These are phyloP conservation scores for Amylostereum chailletii DNA, from an alignment of 1,284 basidiomycete species.

Conservation along the genomic window DNA sequence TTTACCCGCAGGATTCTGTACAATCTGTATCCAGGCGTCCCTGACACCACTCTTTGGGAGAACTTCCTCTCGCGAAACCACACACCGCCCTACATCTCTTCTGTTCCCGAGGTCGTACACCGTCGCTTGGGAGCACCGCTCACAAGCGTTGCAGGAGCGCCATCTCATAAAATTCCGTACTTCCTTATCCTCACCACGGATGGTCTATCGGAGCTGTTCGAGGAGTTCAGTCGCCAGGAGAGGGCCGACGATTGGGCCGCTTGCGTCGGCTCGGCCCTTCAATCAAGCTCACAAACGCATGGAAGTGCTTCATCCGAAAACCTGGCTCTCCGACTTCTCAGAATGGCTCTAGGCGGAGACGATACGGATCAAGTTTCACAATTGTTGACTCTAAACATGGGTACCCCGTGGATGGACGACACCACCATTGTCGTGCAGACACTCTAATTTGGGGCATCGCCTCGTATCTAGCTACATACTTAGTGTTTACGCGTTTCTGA, in stretches of 20 bases:
- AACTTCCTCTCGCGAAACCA: slow-evolving; percentile 51
- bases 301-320: slow-evolving; percentile 25
- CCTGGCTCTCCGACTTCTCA: slow-evolving; percentile 48
- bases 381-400: slow-evolving; percentile 58
- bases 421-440: slow-evolving; percentile 59
- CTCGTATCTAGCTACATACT: too few relatives aligned
- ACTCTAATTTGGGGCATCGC: slow-evolving; percentile 19
- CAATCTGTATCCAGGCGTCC: slow-evolving; percentile 55
- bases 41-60: slow-evolving; percentile 54
- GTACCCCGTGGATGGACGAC: slow-evolving; percentile 62
- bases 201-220: slow-evolving; percentile 57
- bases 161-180: slow-evolving; percentile 20
- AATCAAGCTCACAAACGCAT: too few relatives aligned
- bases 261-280: slow-evolving; percentile 18
- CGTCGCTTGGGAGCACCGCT: slow-evolving; percentile 25
- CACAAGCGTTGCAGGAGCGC: slow-evolving; percentile 4
- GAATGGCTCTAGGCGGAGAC: slow-evolving; percentile 51
- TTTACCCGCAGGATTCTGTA: slow-evolving; percentile 63
- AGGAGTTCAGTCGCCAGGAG: slow-evolving; percentile 30
- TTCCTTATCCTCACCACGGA: slow-evolving; percentile 60
- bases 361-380: slow-evolving; percentile 44
- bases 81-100: slow-evolving; percentile 63
- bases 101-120: slow-evolving; percentile 54
- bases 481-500: too few relatives aligned
- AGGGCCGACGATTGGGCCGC: slow-evolving; percentile 43